Evolutionary conservation across 768 basidiomycete genomes (phyloP).

Genomic region (Naganishia onofrii): DNA sequence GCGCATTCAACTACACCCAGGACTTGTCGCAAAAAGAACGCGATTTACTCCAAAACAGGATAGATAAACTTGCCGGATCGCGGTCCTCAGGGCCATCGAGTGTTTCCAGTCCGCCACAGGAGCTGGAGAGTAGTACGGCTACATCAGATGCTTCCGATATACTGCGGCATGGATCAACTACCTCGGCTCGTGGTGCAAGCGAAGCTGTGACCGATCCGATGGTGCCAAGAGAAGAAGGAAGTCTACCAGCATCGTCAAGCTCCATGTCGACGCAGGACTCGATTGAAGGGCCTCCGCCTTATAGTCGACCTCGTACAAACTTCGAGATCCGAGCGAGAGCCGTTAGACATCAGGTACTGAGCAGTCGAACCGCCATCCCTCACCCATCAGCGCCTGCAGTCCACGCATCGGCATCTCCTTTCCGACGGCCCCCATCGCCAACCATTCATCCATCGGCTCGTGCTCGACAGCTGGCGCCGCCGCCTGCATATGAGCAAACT

Average conservation of each 20-base stretch:
- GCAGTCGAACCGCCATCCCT: neutral
- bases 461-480: neutral
- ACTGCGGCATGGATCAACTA: neutral
- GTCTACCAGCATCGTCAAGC: neutral
- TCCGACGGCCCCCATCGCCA: neutral
- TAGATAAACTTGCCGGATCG: conserved; percentile 25
- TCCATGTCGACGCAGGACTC: neutral
- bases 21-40: conserved; percentile 29
- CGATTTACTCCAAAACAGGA: conserved; percentile 32
- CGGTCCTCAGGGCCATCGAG: conserved; percentile 5
- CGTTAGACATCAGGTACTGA: neutral
- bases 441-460: neutral
- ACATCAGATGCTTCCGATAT: neutral
- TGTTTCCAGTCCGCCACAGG: neutral
- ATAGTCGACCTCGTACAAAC: neutral
- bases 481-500: neutral
- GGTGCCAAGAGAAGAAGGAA: neutral
- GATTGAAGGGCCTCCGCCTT: neutral
- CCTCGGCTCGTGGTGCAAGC: neutral
- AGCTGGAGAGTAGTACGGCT: neutral
- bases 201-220: neutral
- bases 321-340: conserved; percentile 3
- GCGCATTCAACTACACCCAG: conserved; percentile 28
- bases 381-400: neutral
- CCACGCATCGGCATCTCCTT: neutral